These are phyloP conservation scores for Penstemon davidsonii DNA, from an alignment of 257 asterid genomes.

Conservation along the genomic window DNA sequence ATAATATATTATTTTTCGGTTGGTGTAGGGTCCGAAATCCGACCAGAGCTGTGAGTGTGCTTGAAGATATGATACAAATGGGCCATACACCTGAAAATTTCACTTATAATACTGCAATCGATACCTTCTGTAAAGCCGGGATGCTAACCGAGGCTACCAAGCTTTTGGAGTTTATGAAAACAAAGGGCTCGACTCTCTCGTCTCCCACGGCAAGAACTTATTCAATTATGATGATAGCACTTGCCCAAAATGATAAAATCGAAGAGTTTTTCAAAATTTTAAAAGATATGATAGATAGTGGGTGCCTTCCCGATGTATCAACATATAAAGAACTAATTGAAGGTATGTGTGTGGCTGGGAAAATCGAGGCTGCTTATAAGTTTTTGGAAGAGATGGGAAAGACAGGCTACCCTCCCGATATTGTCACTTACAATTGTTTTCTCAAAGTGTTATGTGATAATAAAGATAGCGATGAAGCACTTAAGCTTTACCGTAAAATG, in stretches of 20 bases:
- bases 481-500: conserved; percentile 62
- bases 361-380: conserved; percentile 71
- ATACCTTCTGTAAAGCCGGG: conserved; percentile 84
- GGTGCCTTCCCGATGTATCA: conserved; percentile 90
- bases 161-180: conserved; percentile 76
- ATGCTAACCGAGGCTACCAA: conserved; percentile 75
- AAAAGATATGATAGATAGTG: conserved; percentile 67
- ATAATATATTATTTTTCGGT: conserved; percentile 80
- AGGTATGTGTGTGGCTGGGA: conserved; percentile 71
- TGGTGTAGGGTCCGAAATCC: conserved; percentile 94
- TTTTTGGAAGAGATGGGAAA: conserved; percentile 81
- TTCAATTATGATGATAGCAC: conserved; percentile 71
- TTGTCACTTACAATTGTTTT: conserved; percentile 84
- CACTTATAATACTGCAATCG: conserved; percentile 82
- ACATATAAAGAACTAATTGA: conserved; percentile 84
- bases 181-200: conserved; percentile 72
- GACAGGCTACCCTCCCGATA: conserved; percentile 88
- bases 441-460: conserved; percentile 83
- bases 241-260: conserved; percentile 65
- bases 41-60: conserved; percentile 56
- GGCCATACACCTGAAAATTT: conserved; percentile 79
- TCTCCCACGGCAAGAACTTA: conserved; percentile 92
- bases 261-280: conserved; percentile 63
- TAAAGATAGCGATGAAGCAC: conserved; percentile 60
- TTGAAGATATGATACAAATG: conserved; percentile 72